Percentiles rank a stretch among this genome's conserved stretches.
Conservation (phyloP, 2,329 filamentous ascomycete genomes). For the Grosmannia huntii region DNA sequence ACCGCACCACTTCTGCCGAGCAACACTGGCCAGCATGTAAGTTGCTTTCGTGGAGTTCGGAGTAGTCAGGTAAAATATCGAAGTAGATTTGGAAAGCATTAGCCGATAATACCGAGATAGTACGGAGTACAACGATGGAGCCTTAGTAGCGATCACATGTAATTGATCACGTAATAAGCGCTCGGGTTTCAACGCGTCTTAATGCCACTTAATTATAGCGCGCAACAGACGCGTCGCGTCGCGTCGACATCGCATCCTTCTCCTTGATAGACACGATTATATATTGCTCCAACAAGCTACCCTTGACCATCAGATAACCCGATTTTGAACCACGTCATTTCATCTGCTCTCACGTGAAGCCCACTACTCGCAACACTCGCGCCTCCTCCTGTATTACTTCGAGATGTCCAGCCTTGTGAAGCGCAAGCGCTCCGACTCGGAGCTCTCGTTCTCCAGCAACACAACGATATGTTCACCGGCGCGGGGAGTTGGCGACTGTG, state of each 20-base stretch:
- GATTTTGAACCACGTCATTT: background rate
- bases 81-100: too few relatives aligned
- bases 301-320: background rate
- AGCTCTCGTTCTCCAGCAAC: conserved; percentile 34
- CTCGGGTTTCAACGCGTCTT: background rate
- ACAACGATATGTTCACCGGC: conserved; percentile 28
- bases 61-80: too few relatives aligned
- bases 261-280: background rate
- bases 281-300: background rate
- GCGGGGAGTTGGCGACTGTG: conserved; percentile 6
- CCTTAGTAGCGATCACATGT: background rate
- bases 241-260: background rate
- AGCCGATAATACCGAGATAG: too few relatives aligned
- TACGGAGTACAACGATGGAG: too few relatives aligned
- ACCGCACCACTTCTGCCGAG: too few relatives aligned
- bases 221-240: background rate
- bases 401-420: conserved; percentile 37
- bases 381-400: too few relatives aligned
- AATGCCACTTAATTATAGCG: background rate
- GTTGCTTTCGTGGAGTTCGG: too few relatives aligned
- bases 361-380: too few relatives aligned
- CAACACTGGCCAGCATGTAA: too few relatives aligned
- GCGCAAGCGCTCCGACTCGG: conserved; percentile 50
- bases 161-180: background rate
- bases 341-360: too few relatives aligned